Evolutionary conservation across 1,139 yeast species (phyloP).

Genomic region (Candida sanyaensis): DNA sequence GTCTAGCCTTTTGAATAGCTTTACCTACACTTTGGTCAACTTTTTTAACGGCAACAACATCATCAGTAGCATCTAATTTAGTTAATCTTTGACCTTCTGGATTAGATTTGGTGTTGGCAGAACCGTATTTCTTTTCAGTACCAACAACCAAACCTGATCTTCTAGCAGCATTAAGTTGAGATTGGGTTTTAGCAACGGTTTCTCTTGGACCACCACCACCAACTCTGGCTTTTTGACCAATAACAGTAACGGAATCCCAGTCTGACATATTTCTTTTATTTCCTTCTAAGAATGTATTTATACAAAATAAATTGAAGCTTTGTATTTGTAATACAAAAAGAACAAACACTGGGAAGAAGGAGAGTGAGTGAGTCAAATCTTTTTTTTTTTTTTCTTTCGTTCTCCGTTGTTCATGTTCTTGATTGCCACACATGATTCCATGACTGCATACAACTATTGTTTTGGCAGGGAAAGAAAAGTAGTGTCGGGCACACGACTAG

Average conservation of each 20-base stretch:
- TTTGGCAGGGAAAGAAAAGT: background rate
- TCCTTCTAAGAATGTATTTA: background rate
- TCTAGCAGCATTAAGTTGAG: slow-evolving; percentile 89
- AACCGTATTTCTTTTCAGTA: slow-evolving; percentile 89
- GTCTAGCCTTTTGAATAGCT: slow-evolving; percentile 83
- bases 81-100: slow-evolving; percentile 96
- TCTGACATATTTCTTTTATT: slow-evolving; percentile 48
- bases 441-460: background rate
- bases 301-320: background rate
- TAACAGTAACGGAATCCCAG: slow-evolving; percentile 88
- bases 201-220: slow-evolving; percentile 91
- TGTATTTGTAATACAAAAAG: background rate
- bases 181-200: slow-evolving; percentile 74
- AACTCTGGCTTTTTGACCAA: slow-evolving; percentile 85
- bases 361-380: background rate
- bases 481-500: background rate
- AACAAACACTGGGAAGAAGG: background rate
- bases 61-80: slow-evolving; percentile 90
- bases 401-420: background rate
- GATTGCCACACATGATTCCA: background rate
- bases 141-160: slow-evolving; percentile 86
- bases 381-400: background rate
- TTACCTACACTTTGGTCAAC: slow-evolving; percentile 83
- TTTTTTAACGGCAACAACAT: slow-evolving; percentile 91
- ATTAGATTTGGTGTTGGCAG: slow-evolving; percentile 63